These are phyloP conservation scores for Lactuca sativa DNA, from an alignment of 129 eudicot species.

Conservation along the genomic window DNA sequence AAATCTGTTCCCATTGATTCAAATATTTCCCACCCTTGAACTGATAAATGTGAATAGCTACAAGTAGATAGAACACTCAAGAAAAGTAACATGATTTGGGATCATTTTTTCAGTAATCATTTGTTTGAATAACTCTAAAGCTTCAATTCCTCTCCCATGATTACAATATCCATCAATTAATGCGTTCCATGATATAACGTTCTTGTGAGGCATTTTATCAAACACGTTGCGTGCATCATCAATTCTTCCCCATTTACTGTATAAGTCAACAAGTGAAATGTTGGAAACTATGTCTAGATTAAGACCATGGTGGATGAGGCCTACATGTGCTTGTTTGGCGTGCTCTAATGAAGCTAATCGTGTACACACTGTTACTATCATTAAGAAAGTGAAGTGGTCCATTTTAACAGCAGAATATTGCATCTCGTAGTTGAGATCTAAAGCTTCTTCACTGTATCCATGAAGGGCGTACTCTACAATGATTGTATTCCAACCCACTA, in stretches of 20 bases:
- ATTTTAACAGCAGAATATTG: slow-evolving; percentile 72
- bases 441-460: slow-evolving; percentile 83
- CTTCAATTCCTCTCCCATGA: too few relatives aligned
- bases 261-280: slow-evolving; percentile 85
- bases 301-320: slow-evolving; percentile 75
- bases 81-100: too few relatives aligned
- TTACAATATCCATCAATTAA: too few relatives aligned
- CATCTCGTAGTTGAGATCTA: slow-evolving; percentile 72
- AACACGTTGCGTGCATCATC: slow-evolving; percentile 77
- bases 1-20: too few relatives aligned
- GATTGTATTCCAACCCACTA: slow-evolving; percentile 77
- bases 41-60: too few relatives aligned
- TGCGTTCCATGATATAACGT: too few relatives aligned
- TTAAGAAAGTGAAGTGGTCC: slow-evolving; percentile 86
- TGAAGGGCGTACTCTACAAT: slow-evolving; percentile 82
- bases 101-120: too few relatives aligned
- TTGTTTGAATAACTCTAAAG: too few relatives aligned
- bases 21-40: too few relatives aligned
- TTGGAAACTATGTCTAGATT: slow-evolving; percentile 76
- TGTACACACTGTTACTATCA: slow-evolving; percentile 61
- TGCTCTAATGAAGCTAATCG: slow-evolving; percentile 78
- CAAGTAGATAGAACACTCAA: too few relatives aligned
- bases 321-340: slow-evolving; percentile 92
- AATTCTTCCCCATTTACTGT: slow-evolving; percentile 89
- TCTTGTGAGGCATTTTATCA: slow-evolving; percentile 71